phyloP scores from a whole-genome alignment of 176 grass and related monocot genomes.

The Ananas comosus region DNA sequence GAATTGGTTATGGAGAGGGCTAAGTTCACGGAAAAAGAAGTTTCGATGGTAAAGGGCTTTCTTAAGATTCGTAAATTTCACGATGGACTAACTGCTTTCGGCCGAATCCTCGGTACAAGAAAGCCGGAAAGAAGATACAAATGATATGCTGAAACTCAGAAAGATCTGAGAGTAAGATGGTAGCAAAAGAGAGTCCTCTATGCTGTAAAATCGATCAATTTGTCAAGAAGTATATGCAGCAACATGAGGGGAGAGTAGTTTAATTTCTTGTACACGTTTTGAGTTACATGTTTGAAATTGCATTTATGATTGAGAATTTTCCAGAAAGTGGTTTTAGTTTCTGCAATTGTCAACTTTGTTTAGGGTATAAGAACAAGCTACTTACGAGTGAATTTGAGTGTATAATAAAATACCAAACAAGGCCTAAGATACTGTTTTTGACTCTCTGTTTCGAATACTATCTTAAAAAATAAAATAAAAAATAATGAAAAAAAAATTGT shows the following conservation, averaged over 20 bases:
- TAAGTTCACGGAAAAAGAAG: constrained; percentile 41
- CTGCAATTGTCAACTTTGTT: no score
- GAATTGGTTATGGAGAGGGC: constrained; percentile 58
- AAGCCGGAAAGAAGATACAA: constrained; percentile 33
- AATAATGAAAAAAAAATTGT: no score
- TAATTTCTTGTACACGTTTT: background rate
- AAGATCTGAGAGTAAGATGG: background rate
- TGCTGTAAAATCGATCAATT: background rate
- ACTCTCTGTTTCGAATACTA: no score
- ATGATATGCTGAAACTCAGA: constrained; percentile 3
- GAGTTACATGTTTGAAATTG: no score
- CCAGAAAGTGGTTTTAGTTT: no score
- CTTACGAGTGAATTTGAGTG: no score
- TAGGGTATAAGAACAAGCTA: no score
- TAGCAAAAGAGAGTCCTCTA: background rate
- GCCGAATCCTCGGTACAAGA: constrained; percentile 33
- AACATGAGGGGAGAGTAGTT: background rate
- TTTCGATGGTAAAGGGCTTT: constrained; percentile 70
- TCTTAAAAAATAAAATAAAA: no score
- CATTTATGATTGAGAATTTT: no score
- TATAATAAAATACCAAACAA: no score
- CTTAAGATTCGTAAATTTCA: constrained; percentile 68
- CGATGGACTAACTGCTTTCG: constrained; percentile 70
- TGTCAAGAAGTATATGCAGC: background rate
- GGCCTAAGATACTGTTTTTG: no score